Conservation (phyloP, 2,329 filamentous ascomycete genomes). For the Epichloe elymi region DNA sequence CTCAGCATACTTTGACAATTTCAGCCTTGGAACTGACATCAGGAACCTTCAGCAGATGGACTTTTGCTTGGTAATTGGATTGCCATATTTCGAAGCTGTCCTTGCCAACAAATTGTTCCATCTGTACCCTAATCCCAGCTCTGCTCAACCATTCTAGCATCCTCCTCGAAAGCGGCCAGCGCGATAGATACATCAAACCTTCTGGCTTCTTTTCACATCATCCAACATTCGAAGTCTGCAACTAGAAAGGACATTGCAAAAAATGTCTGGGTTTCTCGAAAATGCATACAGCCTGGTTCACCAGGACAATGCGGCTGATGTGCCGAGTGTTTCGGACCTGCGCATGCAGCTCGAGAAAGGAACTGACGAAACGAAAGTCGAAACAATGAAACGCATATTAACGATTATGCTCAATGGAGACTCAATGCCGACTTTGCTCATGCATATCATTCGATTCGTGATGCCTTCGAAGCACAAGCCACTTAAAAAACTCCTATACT, state of each 20-base stretch:
- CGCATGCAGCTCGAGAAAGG: constrained; percentile 90
- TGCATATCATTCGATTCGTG: constrained; percentile 99
- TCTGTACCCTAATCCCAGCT: background rate
- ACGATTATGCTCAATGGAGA: constrained; percentile 98
- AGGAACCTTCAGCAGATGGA: constrained; percentile 2
- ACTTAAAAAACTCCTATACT: constrained; percentile 95
- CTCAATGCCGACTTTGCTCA: constrained; percentile 84
- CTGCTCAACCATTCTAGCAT: background rate
- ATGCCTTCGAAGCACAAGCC: constrained; percentile 97
- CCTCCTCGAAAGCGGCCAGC: background rate
- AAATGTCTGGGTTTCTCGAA: constrained; percentile 90
- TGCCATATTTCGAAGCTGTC: background rate
- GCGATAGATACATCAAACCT: background rate
- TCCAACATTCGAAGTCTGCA: background rate
- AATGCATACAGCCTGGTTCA: constrained; percentile 94
- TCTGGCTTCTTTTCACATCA: background rate
- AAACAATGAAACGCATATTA: constrained; percentile 92
- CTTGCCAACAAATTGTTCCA: background rate
- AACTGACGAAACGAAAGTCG: constrained; percentile 81
- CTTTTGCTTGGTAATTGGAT: background rate
- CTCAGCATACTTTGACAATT: constrained; percentile 16
- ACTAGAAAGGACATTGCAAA: constrained; percentile 6
- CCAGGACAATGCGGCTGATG: constrained; percentile 91
- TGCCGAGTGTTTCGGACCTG: constrained; percentile 80
- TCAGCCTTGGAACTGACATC: constrained; percentile 15